Conservation (phyloP, 202 grass and related monocot species). For the Alloteropsis angusta region DNA sequence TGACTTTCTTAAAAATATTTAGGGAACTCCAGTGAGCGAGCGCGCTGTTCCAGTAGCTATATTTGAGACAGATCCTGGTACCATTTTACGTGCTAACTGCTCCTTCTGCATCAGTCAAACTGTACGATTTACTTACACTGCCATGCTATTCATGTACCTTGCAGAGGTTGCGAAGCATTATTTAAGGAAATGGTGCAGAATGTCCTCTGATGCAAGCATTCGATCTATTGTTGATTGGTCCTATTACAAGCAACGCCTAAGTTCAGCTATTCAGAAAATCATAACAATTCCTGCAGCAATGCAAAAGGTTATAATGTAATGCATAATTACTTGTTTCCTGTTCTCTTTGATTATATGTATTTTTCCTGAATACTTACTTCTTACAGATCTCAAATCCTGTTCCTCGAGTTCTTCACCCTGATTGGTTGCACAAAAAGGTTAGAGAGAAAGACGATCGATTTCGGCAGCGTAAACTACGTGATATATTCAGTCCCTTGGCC, state of each 20-base stretch:
- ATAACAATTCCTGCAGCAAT: conserved; percentile 98
- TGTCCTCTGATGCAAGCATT: conserved; percentile 66
- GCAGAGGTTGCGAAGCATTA: conserved; percentile 69
- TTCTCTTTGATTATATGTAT: conserved; percentile 17
- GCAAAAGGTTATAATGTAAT: conserved; percentile 59
- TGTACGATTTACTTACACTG: conserved; percentile 24
- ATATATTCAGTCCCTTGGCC: conserved; percentile 67
- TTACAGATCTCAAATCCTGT: conserved; percentile 93
- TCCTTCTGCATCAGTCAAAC: conserved; percentile 16
- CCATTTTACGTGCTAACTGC: conserved; percentile 1
- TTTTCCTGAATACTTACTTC: conserved; percentile 26
- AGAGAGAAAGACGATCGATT: conserved; percentile 91
- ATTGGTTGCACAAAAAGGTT: conserved; percentile 97
- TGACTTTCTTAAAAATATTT: conserved; percentile 44
- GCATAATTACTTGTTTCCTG: conserved; percentile 3
- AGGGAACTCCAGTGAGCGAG: conserved; percentile 96
- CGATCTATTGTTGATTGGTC: conserved; percentile 94
- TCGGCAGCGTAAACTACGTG: conserved; percentile 78
- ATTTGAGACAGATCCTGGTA: conserved; percentile 93
- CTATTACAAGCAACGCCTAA: conserved; percentile 89
- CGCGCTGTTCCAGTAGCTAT: conserved; percentile 91
- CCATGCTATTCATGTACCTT: not conserved
- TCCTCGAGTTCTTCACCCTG: conserved; percentile 88
- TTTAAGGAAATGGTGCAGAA: conserved; percentile 95
- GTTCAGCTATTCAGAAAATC: conserved; percentile 93